Base-by-base conservation (phyloP, 768 basidiomycete species). In the Pulveroboletus sp. region DNA sequence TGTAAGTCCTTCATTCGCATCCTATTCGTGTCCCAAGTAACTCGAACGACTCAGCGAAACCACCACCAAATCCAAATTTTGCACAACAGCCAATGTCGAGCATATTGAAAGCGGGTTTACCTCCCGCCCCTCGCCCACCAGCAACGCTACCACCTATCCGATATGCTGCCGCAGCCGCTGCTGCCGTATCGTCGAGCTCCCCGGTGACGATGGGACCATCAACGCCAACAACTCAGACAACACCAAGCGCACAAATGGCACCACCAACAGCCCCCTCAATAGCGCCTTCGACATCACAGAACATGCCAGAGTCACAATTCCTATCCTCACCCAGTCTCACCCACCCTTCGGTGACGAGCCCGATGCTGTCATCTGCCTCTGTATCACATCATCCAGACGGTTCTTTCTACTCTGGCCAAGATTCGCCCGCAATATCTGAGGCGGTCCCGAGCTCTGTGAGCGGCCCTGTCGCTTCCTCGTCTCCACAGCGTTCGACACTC, bases 91-190 rank as follows among this genome's bases (percentile, higher is more conserved):
- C 91, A 1, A 82, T 81, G 78, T 69, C 81, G 26, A 77, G 76
- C 50, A 86, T 93, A 57, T 71, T 93, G 56, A 93, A 93, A 68
- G 79, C 81, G 29, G 80, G 82, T 19, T 67, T 89, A n/a, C 79
- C 78, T 19, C 65, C 80, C 56, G 73, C 79, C 47, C 77, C 75
- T 51, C 80, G 76, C 46, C 77, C 63, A 27, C 65, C 79, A 56
- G 75, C 75, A 27, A 65, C 76, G 19, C 67, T 90, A 49, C 87
- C 91, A 37, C 87, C 92, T 12, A 89, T 94, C 63, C 78, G 88
- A 43, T 96, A 96, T 64, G 86, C 95, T 27, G 82, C 91, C n/a
- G 93, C 92, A 0, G 94, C 93, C 3, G 93, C 92, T 0, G 66
- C 67, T 0, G 67, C 60, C 0, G 67, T 68, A 7, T 67, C 66